These are phyloP conservation scores for Zymoseptoria brevis DNA, from an alignment of 2,329 filamentous ascomycete species.

Conservation along the genomic window DNA sequence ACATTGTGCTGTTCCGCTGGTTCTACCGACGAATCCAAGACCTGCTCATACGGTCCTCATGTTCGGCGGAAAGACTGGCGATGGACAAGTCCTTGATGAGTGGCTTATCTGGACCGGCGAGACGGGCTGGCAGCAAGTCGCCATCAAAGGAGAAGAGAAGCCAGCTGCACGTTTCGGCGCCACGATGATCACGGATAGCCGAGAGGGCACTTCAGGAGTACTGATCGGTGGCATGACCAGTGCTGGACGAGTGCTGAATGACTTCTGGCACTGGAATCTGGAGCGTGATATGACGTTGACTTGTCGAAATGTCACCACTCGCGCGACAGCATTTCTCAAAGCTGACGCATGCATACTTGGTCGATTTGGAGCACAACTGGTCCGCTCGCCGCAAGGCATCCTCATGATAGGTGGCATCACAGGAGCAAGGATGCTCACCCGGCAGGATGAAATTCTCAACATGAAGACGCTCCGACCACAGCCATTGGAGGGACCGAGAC, in stretches of 20 bases:
- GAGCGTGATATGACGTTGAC: conserved; percentile 33
- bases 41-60: conserved; percentile 34
- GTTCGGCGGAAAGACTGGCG: conserved; percentile 40
- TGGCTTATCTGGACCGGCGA: conserved; percentile 41
- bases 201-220: conserved; percentile 46
- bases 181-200: conserved; percentile 39
- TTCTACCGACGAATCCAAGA: conserved; percentile 24
- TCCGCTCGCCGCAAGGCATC: conserved; percentile 38
- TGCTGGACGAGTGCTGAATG: conserved; percentile 54
- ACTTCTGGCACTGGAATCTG: conserved; percentile 57
- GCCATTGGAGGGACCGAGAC: conserved; percentile 39
- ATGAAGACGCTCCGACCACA: conserved; percentile 26
- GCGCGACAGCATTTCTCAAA: conserved; percentile 21
- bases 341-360: conserved; percentile 26
- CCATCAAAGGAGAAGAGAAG: conserved; percentile 17
- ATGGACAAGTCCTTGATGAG: conserved; percentile 35
- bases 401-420: conserved; percentile 48
- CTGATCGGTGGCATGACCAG: conserved; percentile 63
- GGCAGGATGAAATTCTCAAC: conserved; percentile 48
- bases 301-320: conserved; percentile 20
- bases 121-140: conserved; percentile 45
- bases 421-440: conserved; percentile 36
- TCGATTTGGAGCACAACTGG: conserved; percentile 47
- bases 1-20: conserved; percentile 54
- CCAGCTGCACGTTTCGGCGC: conserved; percentile 51